Evolutionary conservation across 2,329 filamentous ascomycete genomes (phyloP).

Genomic region (Dothistroma pini): DNA sequence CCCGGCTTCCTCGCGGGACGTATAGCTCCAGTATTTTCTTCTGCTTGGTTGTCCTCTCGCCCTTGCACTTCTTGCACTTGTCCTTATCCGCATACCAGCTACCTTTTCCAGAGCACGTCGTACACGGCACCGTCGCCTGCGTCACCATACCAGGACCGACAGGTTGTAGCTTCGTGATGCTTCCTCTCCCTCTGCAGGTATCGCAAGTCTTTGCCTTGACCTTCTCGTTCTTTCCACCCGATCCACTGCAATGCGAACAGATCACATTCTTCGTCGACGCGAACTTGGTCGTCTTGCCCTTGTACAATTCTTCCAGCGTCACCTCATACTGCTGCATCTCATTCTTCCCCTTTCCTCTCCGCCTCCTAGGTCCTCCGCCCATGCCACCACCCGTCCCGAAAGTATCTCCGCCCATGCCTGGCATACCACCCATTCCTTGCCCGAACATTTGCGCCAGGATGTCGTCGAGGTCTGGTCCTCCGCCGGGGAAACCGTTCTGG

Average conservation of each 20-base stretch:
- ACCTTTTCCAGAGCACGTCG: slow-evolving; percentile 79
- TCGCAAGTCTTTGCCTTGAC: slow-evolving; percentile 80
- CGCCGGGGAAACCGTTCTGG: slow-evolving; percentile 57
- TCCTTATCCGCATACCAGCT: slow-evolving; percentile 93
- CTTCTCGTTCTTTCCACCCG: slow-evolving; percentile 79
- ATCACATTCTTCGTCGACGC: slow-evolving; percentile 91
- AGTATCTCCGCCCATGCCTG: slow-evolving; percentile 34
- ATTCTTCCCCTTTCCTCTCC: slow-evolving; percentile 61
- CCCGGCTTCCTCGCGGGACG: slow-evolving; percentile 73
- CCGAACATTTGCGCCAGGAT: slow-evolving; percentile 89
- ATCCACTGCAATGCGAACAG: slow-evolving; percentile 82
- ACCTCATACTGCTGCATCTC: slow-evolving; percentile 92
- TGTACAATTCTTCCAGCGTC: slow-evolving; percentile 91
- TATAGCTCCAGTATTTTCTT: slow-evolving; percentile 96
- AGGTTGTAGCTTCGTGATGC: slow-evolving; percentile 72
- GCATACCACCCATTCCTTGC: slow-evolving; percentile 54
- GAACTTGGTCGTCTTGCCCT: slow-evolving; percentile 97
- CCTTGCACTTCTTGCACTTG: slow-evolving; percentile 98
- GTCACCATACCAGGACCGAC: slow-evolving; percentile 84
- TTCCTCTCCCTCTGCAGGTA: slow-evolving; percentile 74
- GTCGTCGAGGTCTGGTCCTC: slow-evolving; percentile 82
- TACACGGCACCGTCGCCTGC: slow-evolving; percentile 73
- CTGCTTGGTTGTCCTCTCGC: slow-evolving; percentile 77
- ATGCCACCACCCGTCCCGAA: slow-evolving; percentile 29
- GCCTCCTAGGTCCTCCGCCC: slow-evolving; percentile 36